phyloP scores from a whole-genome alignment of 2,329 filamentous ascomycete genomes.

The Penicillium janthinellum region DNA sequence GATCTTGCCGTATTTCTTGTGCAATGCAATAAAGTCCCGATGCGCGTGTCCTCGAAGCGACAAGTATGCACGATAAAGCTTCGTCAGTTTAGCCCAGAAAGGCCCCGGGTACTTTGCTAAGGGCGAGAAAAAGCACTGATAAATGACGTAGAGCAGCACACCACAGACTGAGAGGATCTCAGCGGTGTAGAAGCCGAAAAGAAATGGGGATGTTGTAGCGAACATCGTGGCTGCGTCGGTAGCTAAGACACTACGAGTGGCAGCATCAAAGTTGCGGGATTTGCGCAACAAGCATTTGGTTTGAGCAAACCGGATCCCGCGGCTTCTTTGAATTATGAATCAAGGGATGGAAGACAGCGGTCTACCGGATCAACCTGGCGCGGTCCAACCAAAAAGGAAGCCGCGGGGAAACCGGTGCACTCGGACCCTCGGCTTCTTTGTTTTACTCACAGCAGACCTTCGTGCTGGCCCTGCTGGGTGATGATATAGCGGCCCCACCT shows the following conservation, averaged over 20 bases:
- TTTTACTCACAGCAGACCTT: not conserved
- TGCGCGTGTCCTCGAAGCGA: not conserved
- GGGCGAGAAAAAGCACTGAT: conserved; percentile 2
- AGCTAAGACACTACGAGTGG: not conserved
- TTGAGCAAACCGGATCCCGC: not conserved
- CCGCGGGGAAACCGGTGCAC: not conserved
- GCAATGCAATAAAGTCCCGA: not conserved
- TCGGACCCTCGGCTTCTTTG: not conserved
- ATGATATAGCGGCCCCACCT: not conserved
- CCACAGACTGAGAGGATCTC: not conserved
- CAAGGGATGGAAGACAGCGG: not conserved
- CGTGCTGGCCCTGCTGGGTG: not conserved
- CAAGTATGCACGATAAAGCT: not conserved
- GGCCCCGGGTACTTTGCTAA: not conserved
- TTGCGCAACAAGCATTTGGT: not conserved
- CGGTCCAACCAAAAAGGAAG: not conserved
- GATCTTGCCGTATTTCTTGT: not conserved
- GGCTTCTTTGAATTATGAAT: not conserved
- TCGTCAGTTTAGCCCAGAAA: not conserved
- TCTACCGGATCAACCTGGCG: not conserved
- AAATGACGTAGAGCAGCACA: not conserved
- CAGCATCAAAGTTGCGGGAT: not conserved
- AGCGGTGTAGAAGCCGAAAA: not conserved
- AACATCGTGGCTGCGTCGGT: not conserved
- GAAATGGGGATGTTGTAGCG: not conserved